Conservation (phyloP, 2,329 filamentous ascomycete species). For the Cadophora sp. region DNA sequence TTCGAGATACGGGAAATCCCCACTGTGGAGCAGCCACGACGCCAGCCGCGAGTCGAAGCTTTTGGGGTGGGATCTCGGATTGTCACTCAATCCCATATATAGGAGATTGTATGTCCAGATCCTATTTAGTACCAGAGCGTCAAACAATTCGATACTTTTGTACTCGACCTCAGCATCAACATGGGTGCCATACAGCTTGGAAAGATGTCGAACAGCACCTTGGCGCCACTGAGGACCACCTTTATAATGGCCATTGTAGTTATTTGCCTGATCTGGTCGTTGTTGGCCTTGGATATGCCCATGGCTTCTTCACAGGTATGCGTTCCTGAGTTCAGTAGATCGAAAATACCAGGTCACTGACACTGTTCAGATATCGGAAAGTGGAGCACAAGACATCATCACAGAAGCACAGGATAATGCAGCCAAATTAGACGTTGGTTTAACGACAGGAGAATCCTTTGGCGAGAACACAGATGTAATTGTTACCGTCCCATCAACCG, state of each 20-base stretch:
- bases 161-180: neutral
- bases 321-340: neutral
- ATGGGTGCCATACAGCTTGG: conserved; percentile 12
- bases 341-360: neutral
- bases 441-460: neutral
- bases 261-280: conserved; percentile 21
- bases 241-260: conserved; percentile 17
- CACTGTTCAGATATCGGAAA: neutral
- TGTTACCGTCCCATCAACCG: neutral
- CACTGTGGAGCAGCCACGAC: neutral
- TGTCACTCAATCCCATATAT: neutral
- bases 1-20: neutral
- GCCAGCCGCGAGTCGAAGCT: neutral
- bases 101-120: neutral
- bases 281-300: conserved; percentile 22
- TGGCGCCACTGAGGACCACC: conserved; percentile 15
- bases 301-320: conserved; percentile 9
- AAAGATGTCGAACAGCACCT: conserved; percentile 6
- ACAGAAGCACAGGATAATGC: conserved; percentile 7
- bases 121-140: neutral
- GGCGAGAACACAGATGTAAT: neutral
- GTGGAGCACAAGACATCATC: neutral
- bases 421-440: neutral
- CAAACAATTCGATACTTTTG: neutral
- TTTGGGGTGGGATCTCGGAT: neutral